Conservation (phyloP, 805 yeast species). For the Candida broadrunensis region DNA sequence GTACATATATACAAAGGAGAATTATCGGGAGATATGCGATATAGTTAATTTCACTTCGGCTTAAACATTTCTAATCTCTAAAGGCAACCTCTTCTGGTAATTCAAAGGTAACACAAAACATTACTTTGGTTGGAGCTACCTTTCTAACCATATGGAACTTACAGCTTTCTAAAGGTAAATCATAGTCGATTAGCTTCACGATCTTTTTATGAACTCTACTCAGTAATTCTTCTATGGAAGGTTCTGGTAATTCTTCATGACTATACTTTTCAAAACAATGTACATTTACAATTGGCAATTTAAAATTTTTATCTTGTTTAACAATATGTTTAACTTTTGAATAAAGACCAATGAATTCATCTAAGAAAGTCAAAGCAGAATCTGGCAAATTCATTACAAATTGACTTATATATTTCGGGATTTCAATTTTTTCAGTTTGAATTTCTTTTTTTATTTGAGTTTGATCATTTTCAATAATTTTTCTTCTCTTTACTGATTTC, state of each 20-base stretch:
- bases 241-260: slow-evolving; percentile 65
- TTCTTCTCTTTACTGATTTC: slow-evolving; percentile 35
- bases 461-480: slow-evolving; percentile 33
- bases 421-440: slow-evolving; percentile 14
- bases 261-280: slow-evolving; percentile 91
- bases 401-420: slow-evolving; percentile 61
- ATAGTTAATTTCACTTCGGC: too few relatives aligned
- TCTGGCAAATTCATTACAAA: slow-evolving; percentile 97
- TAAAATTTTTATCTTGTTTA: slow-evolving; percentile 42
- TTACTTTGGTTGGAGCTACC: slow-evolving; percentile 95
- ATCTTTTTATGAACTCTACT: slow-evolving; percentile 57
- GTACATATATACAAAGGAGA: too few relatives aligned
- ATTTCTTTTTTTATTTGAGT: slow-evolving; percentile 15
- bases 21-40: too few relatives aligned
- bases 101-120: slow-evolving; percentile 83
- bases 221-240: slow-evolving; percentile 64
- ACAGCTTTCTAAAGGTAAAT: slow-evolving; percentile 47
- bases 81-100: slow-evolving; percentile 71
- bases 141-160: slow-evolving; percentile 82
- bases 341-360: slow-evolving; percentile 75
- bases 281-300: slow-evolving; percentile 75
- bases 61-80: too few relatives aligned
- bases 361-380: slow-evolving; percentile 78
- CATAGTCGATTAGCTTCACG: slow-evolving; percentile 42
- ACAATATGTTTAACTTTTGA: slow-evolving; percentile 32